phyloP scores from a whole-genome alignment of 768 basidiomycete species.

The Xerocomus brunneocitrinus region DNA sequence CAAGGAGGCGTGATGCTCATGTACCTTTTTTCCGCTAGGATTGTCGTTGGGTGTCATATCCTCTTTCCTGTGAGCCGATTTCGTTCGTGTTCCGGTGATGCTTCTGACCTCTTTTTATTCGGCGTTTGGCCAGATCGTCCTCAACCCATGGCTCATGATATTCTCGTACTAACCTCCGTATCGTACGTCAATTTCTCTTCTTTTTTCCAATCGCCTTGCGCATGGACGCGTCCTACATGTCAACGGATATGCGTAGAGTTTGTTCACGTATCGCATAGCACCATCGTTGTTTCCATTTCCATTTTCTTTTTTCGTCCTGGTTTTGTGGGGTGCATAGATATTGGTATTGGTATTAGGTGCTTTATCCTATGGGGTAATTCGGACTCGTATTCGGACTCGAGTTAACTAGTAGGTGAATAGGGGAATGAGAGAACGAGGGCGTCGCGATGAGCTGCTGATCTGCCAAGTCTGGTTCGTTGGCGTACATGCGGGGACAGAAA shows the following conservation, averaged over 20 bases:
- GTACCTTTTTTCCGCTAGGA: neutral
- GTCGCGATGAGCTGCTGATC: too few relatives aligned
- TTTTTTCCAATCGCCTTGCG: neutral
- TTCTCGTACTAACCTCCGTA: slow-evolving; percentile 47
- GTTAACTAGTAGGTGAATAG: neutral
- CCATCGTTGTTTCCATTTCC: neutral
- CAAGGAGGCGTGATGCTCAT: neutral
- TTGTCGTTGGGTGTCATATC: slow-evolving; percentile 64
- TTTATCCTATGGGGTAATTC: neutral
- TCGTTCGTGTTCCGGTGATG: slow-evolving; percentile 17
- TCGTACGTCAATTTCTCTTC: neutral
- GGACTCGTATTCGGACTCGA: neutral
- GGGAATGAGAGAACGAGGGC: neutral
- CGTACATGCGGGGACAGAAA: too few relatives aligned
- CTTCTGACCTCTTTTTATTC: slow-evolving; percentile 14
- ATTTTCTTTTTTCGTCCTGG: neutral
- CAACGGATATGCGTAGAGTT: neutral
- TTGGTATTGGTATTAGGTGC: neutral
- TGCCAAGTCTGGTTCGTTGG: too few relatives aligned
- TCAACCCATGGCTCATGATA: slow-evolving; percentile 88
- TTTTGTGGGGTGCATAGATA: neutral
- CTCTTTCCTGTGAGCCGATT: slow-evolving; percentile 61
- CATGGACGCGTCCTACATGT: neutral
- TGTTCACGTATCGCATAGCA: neutral
- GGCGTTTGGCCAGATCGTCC: slow-evolving; percentile 49